Evolutionary conservation across 2,329 filamentous ascomycete species (phyloP).

Genomic region (Exophiala sp.): DNA sequence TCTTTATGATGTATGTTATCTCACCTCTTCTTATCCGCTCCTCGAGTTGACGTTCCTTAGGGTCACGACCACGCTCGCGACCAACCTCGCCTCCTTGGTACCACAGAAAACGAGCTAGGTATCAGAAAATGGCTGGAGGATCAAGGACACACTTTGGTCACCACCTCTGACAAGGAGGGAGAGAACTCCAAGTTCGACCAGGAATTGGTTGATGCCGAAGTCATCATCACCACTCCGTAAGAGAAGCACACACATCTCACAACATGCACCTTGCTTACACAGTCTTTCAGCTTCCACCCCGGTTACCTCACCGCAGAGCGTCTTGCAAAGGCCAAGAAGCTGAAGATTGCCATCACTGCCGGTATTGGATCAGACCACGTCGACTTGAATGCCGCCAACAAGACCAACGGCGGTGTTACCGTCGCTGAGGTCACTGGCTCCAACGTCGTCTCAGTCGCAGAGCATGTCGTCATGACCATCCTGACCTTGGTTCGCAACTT

Average conservation of each 20-base stretch:
- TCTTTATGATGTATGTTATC: slow-evolving; percentile 74
- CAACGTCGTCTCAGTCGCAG: slow-evolving; percentile 97
- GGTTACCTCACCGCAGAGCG: slow-evolving; percentile 96
- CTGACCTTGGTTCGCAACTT: slow-evolving; percentile 96
- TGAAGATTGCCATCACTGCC: slow-evolving; percentile 94
- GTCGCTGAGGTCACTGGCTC: slow-evolving; percentile 97
- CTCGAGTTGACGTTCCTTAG: slow-evolving; percentile 36
- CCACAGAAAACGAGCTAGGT: slow-evolving; percentile 97
- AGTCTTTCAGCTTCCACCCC: slow-evolving; percentile 77
- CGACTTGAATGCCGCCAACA: slow-evolving; percentile 94
- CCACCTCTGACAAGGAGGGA: slow-evolving; percentile 96
- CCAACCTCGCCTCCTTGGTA: slow-evolving; percentile 84
- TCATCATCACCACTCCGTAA: slow-evolving; percentile 98
- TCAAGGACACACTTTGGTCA: slow-evolving; percentile 92
- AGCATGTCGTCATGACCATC: slow-evolving; percentile 99
- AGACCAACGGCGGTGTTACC: slow-evolving; percentile 94
- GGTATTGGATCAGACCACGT: slow-evolving; percentile 99
- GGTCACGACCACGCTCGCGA: slow-evolving; percentile 81
- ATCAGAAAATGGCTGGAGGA: slow-evolving; percentile 97
- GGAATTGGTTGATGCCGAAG: slow-evolving; percentile 92
- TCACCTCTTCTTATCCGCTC: neutral
- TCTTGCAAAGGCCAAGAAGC: slow-evolving; percentile 95
- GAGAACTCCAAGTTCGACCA: slow-evolving; percentile 90
- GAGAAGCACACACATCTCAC: slow-evolving; percentile 29
- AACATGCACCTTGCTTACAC: slow-evolving; percentile 4